A percentile compares a stretch with the other conserved stretches of the same genome.
These are phyloP conservation scores for Aspergillus mulundensis DNA, from an alignment of 495 filamentous ascomycete genomes.

Conservation along the genomic window DNA sequence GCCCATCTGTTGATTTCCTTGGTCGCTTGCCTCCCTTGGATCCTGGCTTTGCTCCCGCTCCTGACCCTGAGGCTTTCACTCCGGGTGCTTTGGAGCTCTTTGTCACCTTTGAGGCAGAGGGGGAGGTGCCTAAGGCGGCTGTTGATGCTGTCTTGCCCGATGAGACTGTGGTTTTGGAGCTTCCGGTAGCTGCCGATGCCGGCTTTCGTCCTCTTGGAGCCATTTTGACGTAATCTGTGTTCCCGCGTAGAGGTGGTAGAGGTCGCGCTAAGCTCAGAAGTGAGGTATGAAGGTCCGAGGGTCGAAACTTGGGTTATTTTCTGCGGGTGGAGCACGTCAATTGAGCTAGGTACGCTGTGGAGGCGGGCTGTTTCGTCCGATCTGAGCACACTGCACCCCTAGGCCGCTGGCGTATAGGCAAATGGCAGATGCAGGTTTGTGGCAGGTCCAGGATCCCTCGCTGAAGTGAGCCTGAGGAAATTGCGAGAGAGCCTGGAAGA, in stretches of 20 bases:
- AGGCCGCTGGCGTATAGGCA: not conserved
- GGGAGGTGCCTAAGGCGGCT: constrained; percentile 7
- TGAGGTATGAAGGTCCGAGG: not conserved
- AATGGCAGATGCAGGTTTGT: not conserved
- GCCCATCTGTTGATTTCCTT: constrained; percentile 13
- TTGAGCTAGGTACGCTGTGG: not conserved
- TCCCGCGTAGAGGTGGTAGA: not conserved
- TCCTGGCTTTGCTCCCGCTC: not conserved
- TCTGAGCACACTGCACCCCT: not conserved
- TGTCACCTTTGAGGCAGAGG: constrained; percentile 12
- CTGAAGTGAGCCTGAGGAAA: not conserved
- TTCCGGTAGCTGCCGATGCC: constrained; percentile 13
- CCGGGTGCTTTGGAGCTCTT: not conserved
- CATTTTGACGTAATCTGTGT: constrained; percentile 14
- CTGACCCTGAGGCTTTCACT: not conserved
- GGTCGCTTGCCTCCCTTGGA: constrained; percentile 20
- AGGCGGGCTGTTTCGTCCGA: not conserved
- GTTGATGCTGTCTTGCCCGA: not conserved
- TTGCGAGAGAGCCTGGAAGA: not conserved
- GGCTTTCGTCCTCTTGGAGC: constrained; percentile 26
- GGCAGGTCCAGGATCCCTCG: not conserved
- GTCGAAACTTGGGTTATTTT: not conserved
- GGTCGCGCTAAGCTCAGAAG: not conserved
- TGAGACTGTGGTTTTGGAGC: constrained; percentile 9
- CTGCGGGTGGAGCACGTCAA: not conserved